These are phyloP conservation scores for Phytopythium mirpurense DNA, from an alignment of 352 stramenopile species.

Conservation along the genomic window DNA sequence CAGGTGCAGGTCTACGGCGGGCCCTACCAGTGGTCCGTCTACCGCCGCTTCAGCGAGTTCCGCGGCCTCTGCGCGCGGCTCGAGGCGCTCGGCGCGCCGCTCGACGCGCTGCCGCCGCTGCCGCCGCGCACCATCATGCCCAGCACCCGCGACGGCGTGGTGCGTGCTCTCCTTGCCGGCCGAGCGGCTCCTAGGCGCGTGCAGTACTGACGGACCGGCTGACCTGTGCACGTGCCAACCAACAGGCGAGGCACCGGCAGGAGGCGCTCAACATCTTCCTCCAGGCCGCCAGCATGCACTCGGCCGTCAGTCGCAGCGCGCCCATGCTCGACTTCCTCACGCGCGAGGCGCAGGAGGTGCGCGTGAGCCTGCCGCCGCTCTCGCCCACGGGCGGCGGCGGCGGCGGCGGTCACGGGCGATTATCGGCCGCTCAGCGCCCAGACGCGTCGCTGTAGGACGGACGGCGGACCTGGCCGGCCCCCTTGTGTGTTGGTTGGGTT, in stretches of 20 bases:
- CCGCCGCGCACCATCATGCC: slow-evolving; percentile 69
- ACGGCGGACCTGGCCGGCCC: no score
- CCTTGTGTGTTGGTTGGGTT: no score
- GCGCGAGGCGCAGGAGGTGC: slow-evolving; percentile 62
- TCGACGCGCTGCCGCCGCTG: slow-evolving; percentile 57
- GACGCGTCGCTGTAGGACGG: slow-evolving; percentile 1
- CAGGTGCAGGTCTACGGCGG: slow-evolving; percentile 80
- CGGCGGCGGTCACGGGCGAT: slow-evolving; percentile 13
- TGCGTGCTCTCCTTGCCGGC: slow-evolving; percentile 15
- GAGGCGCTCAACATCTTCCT: slow-evolving; percentile 76
- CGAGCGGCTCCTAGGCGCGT: no score
- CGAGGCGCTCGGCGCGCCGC: slow-evolving; percentile 32
- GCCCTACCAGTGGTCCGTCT: slow-evolving; percentile 83
- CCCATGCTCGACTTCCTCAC: slow-evolving; percentile 79
- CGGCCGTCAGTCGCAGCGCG: slow-evolving; percentile 56
- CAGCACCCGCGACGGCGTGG: slow-evolving; percentile 57
- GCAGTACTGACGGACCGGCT: no score
- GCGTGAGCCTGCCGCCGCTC: slow-evolving; percentile 72
- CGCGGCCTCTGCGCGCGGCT: slow-evolving; percentile 47
- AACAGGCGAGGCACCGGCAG: slow-evolving; percentile 59
- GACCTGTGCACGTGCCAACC: no score
- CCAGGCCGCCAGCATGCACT: slow-evolving; percentile 82
- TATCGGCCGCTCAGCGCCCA: background rate
- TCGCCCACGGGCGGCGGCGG: slow-evolving; percentile 36
- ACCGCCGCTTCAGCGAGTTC: slow-evolving; percentile 84